These are phyloP conservation scores for Sphaerulina musiva DNA, from an alignment of 2,329 filamentous ascomycete genomes.

Conservation along the genomic window DNA sequence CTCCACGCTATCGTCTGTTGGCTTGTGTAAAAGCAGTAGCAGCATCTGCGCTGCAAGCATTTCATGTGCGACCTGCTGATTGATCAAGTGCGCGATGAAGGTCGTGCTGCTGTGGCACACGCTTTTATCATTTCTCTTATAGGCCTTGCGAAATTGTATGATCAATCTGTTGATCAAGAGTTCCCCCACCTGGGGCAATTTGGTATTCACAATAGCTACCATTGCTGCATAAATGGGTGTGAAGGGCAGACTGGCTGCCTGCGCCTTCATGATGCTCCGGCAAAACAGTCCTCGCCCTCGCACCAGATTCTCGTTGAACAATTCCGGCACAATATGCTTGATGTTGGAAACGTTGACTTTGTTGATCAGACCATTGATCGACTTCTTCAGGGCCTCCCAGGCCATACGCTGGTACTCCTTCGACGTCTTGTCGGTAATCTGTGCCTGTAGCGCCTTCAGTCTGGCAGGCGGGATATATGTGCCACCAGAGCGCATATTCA, in stretches of 20 bases:
- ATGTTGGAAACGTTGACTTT: constrained; percentile 98
- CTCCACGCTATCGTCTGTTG: constrained; percentile 94
- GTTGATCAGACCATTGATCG: constrained; percentile 97
- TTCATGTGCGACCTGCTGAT: constrained; percentile 92
- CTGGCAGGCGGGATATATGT: constrained; percentile 93
- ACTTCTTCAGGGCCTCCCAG: constrained; percentile 98
- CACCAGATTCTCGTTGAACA: constrained; percentile 90
- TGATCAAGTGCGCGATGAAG: constrained; percentile 91
- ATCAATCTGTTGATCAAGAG: constrained; percentile 77
- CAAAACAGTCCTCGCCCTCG: constrained; percentile 89
- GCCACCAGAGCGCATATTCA: constrained; percentile 88
- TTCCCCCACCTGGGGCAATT: constrained; percentile 90
- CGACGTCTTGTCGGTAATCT: constrained; percentile 92
- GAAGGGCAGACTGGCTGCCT: constrained; percentile 90
- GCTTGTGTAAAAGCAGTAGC: constrained; percentile 84
- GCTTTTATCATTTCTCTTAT: constrained; percentile 93
- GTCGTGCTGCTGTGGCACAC: constrained; percentile 90
- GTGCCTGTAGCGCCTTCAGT: constrained; percentile 83
- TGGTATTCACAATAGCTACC: constrained; percentile 95
- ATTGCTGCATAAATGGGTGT: constrained; percentile 95
- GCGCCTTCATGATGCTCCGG: constrained; percentile 95
- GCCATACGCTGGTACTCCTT: constrained; percentile 99
- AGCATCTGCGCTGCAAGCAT: constrained; percentile 89
- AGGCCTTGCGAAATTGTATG: constrained; percentile 89
- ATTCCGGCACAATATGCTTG: constrained; percentile 91